Evolutionary conservation across 495 filamentous ascomycete species (phyloP), one percentile per base, ranked within the genome.

Genomic region (Lineolata rhizophorae): DNA sequence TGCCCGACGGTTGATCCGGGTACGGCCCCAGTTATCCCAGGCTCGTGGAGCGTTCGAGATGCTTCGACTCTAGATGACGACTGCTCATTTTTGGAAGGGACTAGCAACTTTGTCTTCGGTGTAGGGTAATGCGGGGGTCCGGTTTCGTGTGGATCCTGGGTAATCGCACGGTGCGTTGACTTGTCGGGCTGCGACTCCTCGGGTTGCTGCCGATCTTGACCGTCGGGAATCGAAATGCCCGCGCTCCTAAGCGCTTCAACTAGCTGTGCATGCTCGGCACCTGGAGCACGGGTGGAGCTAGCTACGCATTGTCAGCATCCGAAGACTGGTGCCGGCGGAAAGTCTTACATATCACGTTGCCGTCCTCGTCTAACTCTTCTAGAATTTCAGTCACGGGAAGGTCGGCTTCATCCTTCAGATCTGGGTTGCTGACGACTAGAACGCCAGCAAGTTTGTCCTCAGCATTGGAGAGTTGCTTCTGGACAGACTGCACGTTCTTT

Each of bases 331-430:
- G n/a, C n/a, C n/a, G n/a, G n/a, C n/a, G n/a, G n/a, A n/a, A n/a
- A n/a, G n/a, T n/a, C n/a, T n/a, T n/a, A n/a, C n/a, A n/a, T n/a
- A 93, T 55, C 8, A 95, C 62, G 44, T 92, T 85, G 12, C 69
- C 87, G 12, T 92, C 72, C 13, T 93, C 85, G 48, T 97, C 87
- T 28, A 97, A 57, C 53, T 92, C 74, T 50, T 97, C 85, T 26
- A 71, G 53, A 37, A 97, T 94, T 32, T 94, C 85, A 14, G 69
- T 77, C 32, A 92, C 61, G 2, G 81, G 75, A 28, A 83, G 48
- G 36, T 72, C 57, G 20, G 74, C 72, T 34, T 76, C 74, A 22
- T 64, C 64, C 14, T 51, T 58, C 13, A 46, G 31, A 16, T 55
- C 55, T 11, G 51, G 52, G 16, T 44, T 40, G 17, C 38, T 40